phyloP scores from a whole-genome alignment of 2,329 filamentous ascomycete species.

The Neocatenulostroma microsporum region DNA sequence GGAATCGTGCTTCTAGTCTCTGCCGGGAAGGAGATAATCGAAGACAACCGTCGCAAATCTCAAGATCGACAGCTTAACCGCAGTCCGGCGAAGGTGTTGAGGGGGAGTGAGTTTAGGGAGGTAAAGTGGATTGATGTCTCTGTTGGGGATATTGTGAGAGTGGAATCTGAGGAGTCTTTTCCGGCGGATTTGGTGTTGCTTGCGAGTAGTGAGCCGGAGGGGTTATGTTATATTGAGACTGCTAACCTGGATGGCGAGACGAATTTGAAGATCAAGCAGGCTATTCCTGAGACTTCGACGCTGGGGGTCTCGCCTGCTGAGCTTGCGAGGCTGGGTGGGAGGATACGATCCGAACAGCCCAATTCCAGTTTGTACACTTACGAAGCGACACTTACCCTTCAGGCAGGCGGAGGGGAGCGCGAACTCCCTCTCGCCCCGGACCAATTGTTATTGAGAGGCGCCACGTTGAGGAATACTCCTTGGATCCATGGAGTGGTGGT shows the following conservation, averaged over 20 bases:
- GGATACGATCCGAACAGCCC: conserved; percentile 87
- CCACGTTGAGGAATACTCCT: conserved; percentile 88
- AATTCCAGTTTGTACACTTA: conserved; percentile 99
- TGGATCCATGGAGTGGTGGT: conserved; percentile 97
- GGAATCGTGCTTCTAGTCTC: conserved; percentile 87
- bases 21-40: conserved; percentile 85
- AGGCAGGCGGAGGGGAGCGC: conserved; percentile 84
- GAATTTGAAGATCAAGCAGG: conserved; percentile 98
- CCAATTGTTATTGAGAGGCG: conserved; percentile 84
- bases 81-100: conserved; percentile 73
- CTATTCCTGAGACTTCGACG: conserved; percentile 79
- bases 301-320: conserved; percentile 83
- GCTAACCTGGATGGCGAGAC: conserved; percentile 97
- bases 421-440: conserved; percentile 85
- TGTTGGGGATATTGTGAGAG: conserved; percentile 85
- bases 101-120: conserved; percentile 75
- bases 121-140: conserved; percentile 89
- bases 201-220: conserved; percentile 93
- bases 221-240: conserved; percentile 96
- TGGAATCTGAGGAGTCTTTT: conserved; percentile 91
- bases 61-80: conserved; percentile 83
- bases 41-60: conserved; percentile 82
- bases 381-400: conserved; percentile 88
- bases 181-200: conserved; percentile 88
- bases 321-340: conserved; percentile 74